Percentiles rank a stretch among this genome's conserved stretches.
Conservation (phyloP, 371 early-diverging fungal species). For the Mucor irregularis region DNA sequence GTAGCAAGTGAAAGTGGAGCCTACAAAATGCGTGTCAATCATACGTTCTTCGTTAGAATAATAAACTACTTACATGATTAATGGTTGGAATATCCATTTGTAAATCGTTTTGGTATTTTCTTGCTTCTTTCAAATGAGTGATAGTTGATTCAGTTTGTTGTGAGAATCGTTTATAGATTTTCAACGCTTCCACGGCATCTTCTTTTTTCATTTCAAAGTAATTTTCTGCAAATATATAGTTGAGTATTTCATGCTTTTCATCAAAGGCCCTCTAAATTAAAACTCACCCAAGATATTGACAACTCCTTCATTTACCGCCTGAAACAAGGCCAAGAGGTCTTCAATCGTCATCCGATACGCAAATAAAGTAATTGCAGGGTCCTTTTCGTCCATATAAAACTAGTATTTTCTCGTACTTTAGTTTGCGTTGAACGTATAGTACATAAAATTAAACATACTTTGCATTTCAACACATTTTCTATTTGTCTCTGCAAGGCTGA, state of each 20-base stretch:
- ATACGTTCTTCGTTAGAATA: too few relatives aligned
- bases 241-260: neutral
- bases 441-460: too few relatives aligned
- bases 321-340: slow-evolving; percentile 85
- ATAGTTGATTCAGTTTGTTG: slow-evolving; percentile 77
- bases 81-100: slow-evolving; percentile 80
- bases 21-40: too few relatives aligned
- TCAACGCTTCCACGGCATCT: slow-evolving; percentile 74
- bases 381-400: slow-evolving; percentile 81
- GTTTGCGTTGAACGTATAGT: too few relatives aligned
- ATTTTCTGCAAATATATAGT: slow-evolving; percentile 45
- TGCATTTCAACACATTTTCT: slow-evolving; percentile 73
- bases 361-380: slow-evolving; percentile 83
- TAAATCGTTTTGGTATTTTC: slow-evolving; percentile 67
- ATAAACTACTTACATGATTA: slow-evolving; percentile 78
- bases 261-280: too few relatives aligned
- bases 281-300: slow-evolving; percentile 85
- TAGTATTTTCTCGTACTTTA: too few relatives aligned
- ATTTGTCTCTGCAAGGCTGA: slow-evolving; percentile 78
- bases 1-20: slow-evolving; percentile 83
- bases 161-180: slow-evolving; percentile 87
- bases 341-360: slow-evolving; percentile 82
- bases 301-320: slow-evolving; percentile 90
- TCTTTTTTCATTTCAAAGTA: slow-evolving; percentile 84
- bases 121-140: slow-evolving; percentile 79